Evolutionary conservation across 2,329 filamentous ascomycete species (phyloP).

Genomic region (Colletotrichum siamense): DNA sequence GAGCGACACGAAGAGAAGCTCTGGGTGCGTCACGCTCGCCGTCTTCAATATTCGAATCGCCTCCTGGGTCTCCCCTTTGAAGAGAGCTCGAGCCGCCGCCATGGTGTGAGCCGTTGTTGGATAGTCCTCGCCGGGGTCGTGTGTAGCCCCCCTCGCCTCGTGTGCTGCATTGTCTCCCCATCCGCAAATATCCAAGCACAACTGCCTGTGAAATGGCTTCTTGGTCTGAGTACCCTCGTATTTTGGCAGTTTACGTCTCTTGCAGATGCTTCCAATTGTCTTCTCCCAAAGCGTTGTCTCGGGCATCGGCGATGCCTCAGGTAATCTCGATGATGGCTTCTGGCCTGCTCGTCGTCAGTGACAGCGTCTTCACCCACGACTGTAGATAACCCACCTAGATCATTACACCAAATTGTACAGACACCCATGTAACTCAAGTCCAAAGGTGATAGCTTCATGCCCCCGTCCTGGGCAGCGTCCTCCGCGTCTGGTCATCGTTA

Average conservation of each 20-base stretch:
- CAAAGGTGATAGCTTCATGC: slow-evolving; percentile 72
- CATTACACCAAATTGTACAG: slow-evolving; percentile 73
- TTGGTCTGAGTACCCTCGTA: slow-evolving; percentile 69
- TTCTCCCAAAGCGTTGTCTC: slow-evolving; percentile 64
- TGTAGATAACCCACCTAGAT: slow-evolving; percentile 59
- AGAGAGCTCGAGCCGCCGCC: slow-evolving; percentile 77
- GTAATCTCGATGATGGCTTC: slow-evolving; percentile 52
- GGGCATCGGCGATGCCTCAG: slow-evolving; percentile 48
- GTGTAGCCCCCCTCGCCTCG: slow-evolving; percentile 22
- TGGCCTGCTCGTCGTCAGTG: slow-evolving; percentile 43
- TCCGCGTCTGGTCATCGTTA: slow-evolving; percentile 58
- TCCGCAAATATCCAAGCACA: slow-evolving; percentile 77
- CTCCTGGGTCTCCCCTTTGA: slow-evolving; percentile 71
- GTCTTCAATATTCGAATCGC: slow-evolving; percentile 74
- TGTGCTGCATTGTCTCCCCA: slow-evolving; percentile 65
- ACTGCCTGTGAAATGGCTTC: slow-evolving; percentile 73
- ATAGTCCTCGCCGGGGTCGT: slow-evolving; percentile 51
- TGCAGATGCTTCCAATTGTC: slow-evolving; percentile 68
- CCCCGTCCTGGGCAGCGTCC: slow-evolving; percentile 66
- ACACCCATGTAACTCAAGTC: slow-evolving; percentile 82
- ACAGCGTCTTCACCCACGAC: background rate
- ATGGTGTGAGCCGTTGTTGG: slow-evolving; percentile 70
- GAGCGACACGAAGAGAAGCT: slow-evolving; percentile 72
- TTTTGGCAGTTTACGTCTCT: slow-evolving; percentile 63
- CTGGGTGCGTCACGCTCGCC: slow-evolving; percentile 66